Base-by-base conservation (phyloP, 495 filamentous ascomycete genomes). In the Penicillium lividum region DNA sequence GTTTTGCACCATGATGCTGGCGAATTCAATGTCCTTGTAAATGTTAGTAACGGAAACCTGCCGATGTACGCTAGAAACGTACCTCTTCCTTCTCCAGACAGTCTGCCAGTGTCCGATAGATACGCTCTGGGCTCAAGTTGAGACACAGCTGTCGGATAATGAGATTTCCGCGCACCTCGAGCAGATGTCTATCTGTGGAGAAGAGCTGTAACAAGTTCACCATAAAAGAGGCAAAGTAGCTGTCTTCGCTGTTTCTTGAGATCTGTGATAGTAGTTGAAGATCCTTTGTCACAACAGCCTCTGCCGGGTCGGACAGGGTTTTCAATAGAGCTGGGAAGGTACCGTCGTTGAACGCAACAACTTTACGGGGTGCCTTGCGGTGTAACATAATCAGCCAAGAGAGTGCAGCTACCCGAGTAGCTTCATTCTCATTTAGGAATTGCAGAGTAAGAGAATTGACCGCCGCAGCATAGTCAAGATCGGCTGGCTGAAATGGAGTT, bases 1-100 rank as follows among this genome's bases (percentile, higher is more conserved):
- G 70, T 98, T 97, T 67, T 98, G 95, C 28, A 99, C 92, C 95
- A 99, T 99, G 64, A 98, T 99, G 62, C 93, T 97, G 16, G 95
- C 92, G 72, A 99, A 99, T 69, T 98, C 95, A 33, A 97, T 82
- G 68, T 99, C 94, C 77, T 86, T 4, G 10, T 47, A n/a, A 38
- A 22, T 0, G 22, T 73, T 28, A 71, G 65, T 27, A 33, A 15
- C 11, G n/a, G n/a, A 29, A 31, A 28, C 8, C 33, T 31, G 29
- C 27, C 8, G 15, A 28, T 25, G 16, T 22, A 40, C 7, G 4
- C 15, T 18, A 5, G 13, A 34, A 18, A 66, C 77, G 43, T 43
- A 84, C 83, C 67, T 98, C 93, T 71, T 99, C 95, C 60, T 95
- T 96, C 72, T 98, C 95, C 7, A 99, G 86, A 70, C 94, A 97